Base-by-base conservation (phyloP, 2,329 filamentous ascomycete genomes). In the Pyrenochaeta sp. region DNA sequence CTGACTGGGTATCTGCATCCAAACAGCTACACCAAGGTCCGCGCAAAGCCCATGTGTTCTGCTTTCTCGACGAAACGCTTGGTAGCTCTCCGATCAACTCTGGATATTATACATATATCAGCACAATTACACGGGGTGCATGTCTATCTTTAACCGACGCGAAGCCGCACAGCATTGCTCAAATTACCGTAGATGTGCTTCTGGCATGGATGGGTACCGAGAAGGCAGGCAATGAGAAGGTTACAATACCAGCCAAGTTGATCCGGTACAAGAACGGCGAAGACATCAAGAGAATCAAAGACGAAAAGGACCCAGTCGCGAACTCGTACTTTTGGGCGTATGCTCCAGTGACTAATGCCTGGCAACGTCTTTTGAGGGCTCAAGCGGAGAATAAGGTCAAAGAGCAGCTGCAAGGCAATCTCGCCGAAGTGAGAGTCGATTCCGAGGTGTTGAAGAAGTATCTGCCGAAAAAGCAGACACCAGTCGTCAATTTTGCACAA, bases 11-110 rank as follows among this genome's bases (percentile, higher is more conserved):
- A 0, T 74, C 73, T 0, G 79, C 74, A 1, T 72, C 75, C 24
- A 72, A 67, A 3, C 72, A 72, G 0, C 64, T 85, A 6, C 62
- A 67, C 28, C 44, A 57, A 6, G 75, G 78, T 7, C 64, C 68
- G 15, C 81, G 80, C 66, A 75, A 73, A 54, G 80, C 78, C 0
- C 78, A 81, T 44, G 79, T 84, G 5, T 83, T 83, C 64, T 74
- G 74, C 48, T 70, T 84, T 27, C 67, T 83, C 5, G 64, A 75
- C n/a, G 43, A 64, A 43, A n/a, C 39, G 15, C 10, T 32, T 37
- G 36, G 48, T 2, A 47, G 36, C 13, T 39, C 30, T 9, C 51
- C 63, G 9, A 5, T 58, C 22, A 42, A 60, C 34, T 67, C 72
- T 2, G 69, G 71, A 1, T 74, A 80, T 27, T 83, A 79, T 60